A percentile compares a stretch with the other conserved stretches of the same genome.
phyloP scores from a whole-genome alignment of 768 basidiomycete species.

The Russula lepida region DNA sequence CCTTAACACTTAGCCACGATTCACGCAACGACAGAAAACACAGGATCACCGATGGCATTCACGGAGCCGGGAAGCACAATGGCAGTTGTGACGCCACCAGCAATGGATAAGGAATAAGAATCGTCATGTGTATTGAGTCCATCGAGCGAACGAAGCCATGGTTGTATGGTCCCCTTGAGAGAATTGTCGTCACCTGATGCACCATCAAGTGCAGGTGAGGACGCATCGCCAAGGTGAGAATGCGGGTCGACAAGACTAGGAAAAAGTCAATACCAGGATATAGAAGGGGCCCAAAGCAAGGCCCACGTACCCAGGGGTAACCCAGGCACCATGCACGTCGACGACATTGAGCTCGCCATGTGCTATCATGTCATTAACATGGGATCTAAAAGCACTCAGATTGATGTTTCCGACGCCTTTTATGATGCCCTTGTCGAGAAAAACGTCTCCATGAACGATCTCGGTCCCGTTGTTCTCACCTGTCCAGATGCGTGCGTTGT shows the following conservation, averaged over 20 bases:
- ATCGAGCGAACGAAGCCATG: constrained; percentile 71
- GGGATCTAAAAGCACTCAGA: constrained; percentile 26
- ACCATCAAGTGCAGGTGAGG: constrained; percentile 25
- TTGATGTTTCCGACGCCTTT: constrained; percentile 41
- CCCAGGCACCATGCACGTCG: constrained; percentile 63
- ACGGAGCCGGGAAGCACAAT: constrained; percentile 69
- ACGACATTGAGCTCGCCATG: constrained; percentile 34
- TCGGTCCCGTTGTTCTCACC: constrained; percentile 60
- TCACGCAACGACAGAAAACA: not conserved
- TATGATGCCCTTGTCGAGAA: constrained; percentile 63
- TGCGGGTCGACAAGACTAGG: constrained; percentile 39
- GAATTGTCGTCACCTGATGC: constrained; percentile 38
- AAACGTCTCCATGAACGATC: constrained; percentile 54
- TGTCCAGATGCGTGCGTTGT: constrained; percentile 81
- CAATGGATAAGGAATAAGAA: constrained; percentile 56
- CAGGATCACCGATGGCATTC: constrained; percentile 20
- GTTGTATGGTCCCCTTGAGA: constrained; percentile 37
- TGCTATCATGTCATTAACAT: constrained; percentile 12
- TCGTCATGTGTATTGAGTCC: constrained; percentile 77
- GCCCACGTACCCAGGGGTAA: constrained; percentile 54
- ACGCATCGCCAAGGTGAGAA: constrained; percentile 38
- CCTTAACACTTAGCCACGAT: not conserved
- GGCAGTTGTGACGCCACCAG: constrained; percentile 75
- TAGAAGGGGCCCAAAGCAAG: not conserved
- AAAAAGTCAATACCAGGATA: not conserved